Base-by-base conservation (phyloP, 2,329 filamentous ascomycete species). In the Karstenula rhodostoma region DNA sequence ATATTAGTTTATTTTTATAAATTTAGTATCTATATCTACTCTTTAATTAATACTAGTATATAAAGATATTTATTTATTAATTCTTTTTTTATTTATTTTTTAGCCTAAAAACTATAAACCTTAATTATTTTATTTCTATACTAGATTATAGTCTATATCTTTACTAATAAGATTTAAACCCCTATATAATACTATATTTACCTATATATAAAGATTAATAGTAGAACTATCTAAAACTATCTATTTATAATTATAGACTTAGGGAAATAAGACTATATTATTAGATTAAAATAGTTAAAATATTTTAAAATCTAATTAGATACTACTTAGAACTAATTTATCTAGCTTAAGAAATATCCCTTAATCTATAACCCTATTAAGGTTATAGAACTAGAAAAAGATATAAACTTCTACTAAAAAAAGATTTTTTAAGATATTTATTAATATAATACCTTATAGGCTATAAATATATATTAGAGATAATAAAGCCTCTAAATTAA, bases 391-490 rank as follows among this genome's bases (percentile, higher is more conserved):
- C 9, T 17, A 10, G 4, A 44, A 22, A 22, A 44, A 7, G 23
- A 44, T 13, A 22, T 22, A 52, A 42, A 22, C 33, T 44, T 43
- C 35, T 51, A 58, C 44, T 35, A 22, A 52, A n/a, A 44, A 9
- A 44, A 13, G 52, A 44, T 40, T 12, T 52, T 32, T 10, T 25
- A 32, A 35, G 22, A 19, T 50, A 27, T 32, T n/a, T 32, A 50
- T 32, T 8, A 8, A 4, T 29, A 37, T 46, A 29, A 52, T 33
- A 23, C 40, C 50, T 44, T 29, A 23, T 37, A 27, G 49, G 10
- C 3, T 25, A 17, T 29, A 40, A 17, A 40, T 40, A 40, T 9
- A 52, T 58, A 29, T 25, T 58, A 25, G 40, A 17, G 19, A 19
- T 52, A n/a, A 4, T 9, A 40, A 9, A 40, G 35, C 35, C 15